Evolutionary conservation across 305 asterid genomes (phyloP).

Genomic region (Solanum chacoense): DNA sequence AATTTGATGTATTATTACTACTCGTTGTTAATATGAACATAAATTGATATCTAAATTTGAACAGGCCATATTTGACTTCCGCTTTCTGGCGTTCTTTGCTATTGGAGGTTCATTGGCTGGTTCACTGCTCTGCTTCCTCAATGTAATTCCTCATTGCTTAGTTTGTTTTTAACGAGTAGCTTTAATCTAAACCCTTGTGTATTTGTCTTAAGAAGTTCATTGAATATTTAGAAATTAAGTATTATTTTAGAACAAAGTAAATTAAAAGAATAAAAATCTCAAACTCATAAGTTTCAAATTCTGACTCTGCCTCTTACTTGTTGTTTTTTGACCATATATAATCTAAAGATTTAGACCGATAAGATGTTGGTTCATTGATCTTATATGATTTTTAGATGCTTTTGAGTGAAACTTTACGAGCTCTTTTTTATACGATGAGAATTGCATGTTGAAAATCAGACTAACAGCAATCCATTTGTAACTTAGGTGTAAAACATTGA

Average conservation of each 20-base stretch:
- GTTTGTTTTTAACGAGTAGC: background rate
- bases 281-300: background rate
- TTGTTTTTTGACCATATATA: background rate
- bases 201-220: background rate
- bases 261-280: background rate
- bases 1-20: background rate
- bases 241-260: background rate
- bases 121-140: conserved; percentile 79
- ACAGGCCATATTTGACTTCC: conserved; percentile 72
- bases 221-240: background rate
- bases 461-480: background rate
- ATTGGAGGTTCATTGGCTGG: conserved; percentile 82
- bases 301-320: background rate
- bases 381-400: background rate
- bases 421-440: background rate
- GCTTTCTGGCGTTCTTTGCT: conserved; percentile 79
- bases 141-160: conserved; percentile 30
- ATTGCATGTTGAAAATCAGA: background rate
- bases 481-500: background rate
- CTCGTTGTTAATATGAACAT: background rate
- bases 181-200: background rate
- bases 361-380: background rate
- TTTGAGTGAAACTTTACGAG: background rate
- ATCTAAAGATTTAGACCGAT: background rate
- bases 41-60: background rate